These are phyloP conservation scores for Piper betle DNA, from an alignment of 164 flowering plant species.

Conservation along the genomic window DNA sequence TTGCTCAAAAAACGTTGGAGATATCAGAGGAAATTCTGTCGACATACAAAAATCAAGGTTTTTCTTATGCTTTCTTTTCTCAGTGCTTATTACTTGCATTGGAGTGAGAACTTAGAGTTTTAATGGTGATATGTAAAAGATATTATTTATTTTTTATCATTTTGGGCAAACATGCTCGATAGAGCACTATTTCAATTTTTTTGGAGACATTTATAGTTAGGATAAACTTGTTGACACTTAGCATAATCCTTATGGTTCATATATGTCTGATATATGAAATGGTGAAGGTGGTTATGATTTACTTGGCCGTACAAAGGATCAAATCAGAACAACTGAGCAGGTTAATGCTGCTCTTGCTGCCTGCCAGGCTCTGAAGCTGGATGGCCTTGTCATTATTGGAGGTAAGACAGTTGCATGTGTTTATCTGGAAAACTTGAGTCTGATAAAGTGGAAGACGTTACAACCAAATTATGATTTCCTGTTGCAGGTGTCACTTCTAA, in stretches of 20 bases:
- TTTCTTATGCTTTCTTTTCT: neutral
- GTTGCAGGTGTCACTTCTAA: slow-evolving; percentile 89
- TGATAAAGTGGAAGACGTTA: neutral
- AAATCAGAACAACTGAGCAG: slow-evolving; percentile 95
- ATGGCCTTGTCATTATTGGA: slow-evolving; percentile 93
- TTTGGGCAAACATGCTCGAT: neutral
- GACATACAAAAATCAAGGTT: slow-evolving; percentile 94
- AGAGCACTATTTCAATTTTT: too few relatives aligned
- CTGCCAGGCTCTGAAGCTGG: slow-evolving; percentile 77
- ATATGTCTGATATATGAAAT: neutral
- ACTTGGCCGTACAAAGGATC: slow-evolving; percentile 94
- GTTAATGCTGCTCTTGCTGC: slow-evolving; percentile 80
- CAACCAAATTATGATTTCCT: slow-evolving; percentile 1
- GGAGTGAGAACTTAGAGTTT: neutral
- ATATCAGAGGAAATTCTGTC: slow-evolving; percentile 71
- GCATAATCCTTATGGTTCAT: neutral
- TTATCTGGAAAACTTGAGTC: neutral
- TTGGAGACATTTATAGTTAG: neutral
- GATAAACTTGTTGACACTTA: neutral
- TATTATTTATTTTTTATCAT: neutral
- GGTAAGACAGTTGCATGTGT: slow-evolving; percentile 26
- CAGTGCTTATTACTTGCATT: neutral
- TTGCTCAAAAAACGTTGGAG: slow-evolving; percentile 86
- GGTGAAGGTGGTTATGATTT: slow-evolving; percentile 90
- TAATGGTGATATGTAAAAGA: too few relatives aligned